phyloP scores from a whole-genome alignment of 805 yeast species.

The Candida broadrunensis region DNA sequence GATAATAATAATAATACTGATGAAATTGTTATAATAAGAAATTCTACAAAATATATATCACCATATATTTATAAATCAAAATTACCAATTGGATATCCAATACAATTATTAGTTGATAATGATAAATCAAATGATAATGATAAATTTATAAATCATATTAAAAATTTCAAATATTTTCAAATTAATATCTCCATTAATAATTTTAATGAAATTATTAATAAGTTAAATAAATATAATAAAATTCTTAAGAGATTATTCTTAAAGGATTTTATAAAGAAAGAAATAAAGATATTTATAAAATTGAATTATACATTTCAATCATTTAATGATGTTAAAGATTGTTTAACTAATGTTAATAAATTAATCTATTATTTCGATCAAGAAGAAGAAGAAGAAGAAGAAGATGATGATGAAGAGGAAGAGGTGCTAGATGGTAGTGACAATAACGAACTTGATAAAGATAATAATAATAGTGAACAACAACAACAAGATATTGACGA shows the following conservation, averaged over 20 bases:
- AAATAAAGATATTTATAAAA: conserved; percentile 5
- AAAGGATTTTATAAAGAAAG: background rate
- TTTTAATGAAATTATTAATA: conserved; percentile 3
- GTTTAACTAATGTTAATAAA: conserved; percentile 6
- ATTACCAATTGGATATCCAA: background rate
- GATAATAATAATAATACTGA: background rate
- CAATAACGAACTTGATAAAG: too few relatives aligned
- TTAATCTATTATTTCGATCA: background rate
- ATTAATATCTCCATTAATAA: conserved; percentile 4
- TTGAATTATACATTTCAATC: conserved; percentile 7
- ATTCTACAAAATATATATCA: background rate
- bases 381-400: background rate
- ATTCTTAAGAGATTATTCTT: conserved; percentile 2
- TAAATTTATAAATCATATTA: conserved; percentile 2
- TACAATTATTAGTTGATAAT: background rate
- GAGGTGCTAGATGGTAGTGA: too few relatives aligned
- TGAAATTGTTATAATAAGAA: background rate
- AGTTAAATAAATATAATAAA: conserved; percentile 1
- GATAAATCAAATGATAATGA: background rate
- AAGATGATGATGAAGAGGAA: too few relatives aligned
- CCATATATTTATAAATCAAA: background rate
- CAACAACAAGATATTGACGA: too few relatives aligned
- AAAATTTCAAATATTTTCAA: conserved; percentile 3
- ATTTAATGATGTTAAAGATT: conserved; percentile 9
- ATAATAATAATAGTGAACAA: too few relatives aligned